Conservation (phyloP, 495 filamentous ascomycete species). For the Ramalina peruviana region DNA sequence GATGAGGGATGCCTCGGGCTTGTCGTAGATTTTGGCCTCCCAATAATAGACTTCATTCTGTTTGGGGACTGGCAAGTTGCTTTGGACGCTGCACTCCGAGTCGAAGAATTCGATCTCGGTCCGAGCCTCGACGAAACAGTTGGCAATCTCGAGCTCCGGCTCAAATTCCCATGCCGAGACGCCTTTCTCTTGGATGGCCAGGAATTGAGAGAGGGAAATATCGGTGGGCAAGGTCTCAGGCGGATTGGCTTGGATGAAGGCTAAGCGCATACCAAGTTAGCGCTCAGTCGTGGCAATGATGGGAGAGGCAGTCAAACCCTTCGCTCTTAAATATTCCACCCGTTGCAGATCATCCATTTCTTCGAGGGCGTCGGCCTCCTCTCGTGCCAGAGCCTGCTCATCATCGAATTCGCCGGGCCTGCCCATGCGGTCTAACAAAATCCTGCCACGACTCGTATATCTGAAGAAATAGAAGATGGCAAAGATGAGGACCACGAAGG, state of each 20-base stretch:
- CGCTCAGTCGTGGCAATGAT: background rate
- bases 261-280: conserved; percentile 31
- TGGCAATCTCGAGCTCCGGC: conserved; percentile 93
- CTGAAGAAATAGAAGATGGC: conserved; percentile 85
- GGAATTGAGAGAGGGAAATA: conserved; percentile 91
- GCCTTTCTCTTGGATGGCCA: conserved; percentile 97
- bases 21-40: conserved; percentile 97
- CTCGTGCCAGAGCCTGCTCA: conserved; percentile 78
- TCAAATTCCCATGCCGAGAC: conserved; percentile 99
- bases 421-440: conserved; percentile 85
- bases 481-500: conserved; percentile 66
- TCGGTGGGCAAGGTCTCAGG: conserved; percentile 92
- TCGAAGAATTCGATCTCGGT: conserved; percentile 99
- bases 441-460: conserved; percentile 78
- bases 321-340: conserved; percentile 83
- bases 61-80: conserved; percentile 90
- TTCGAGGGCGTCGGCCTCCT: conserved; percentile 91
- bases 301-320: conserved; percentile 47
- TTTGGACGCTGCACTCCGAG: conserved; percentile 92
- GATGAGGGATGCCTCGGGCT: conserved; percentile 72
- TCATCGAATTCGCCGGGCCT: conserved; percentile 95
- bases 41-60: conserved; percentile 99
- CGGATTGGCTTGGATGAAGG: conserved; percentile 86
- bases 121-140: conserved; percentile 91
- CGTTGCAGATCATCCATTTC: conserved; percentile 87